phyloP scores from a whole-genome alignment of 192 early-diverging fungal genomes.

The Backusella circina region DNA sequence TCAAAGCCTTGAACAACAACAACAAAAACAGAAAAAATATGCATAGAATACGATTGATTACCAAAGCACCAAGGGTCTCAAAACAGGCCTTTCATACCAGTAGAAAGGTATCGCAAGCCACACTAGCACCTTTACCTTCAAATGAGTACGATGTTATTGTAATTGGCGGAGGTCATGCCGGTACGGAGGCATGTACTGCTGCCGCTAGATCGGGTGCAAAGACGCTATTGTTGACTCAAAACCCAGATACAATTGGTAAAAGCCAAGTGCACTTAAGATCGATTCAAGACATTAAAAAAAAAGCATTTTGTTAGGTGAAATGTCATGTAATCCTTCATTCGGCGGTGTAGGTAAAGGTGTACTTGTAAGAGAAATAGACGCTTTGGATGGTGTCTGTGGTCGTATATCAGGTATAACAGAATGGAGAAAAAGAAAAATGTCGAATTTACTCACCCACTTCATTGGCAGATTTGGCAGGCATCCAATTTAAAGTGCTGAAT shows the following conservation, averaged over 20 bases:
- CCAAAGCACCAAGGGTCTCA: background rate
- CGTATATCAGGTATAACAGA: constrained; percentile 50
- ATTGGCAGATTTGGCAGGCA: constrained; percentile 60
- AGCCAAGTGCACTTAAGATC: background rate
- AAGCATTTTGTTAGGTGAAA: constrained; percentile 51
- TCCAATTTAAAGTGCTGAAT: constrained; percentile 81
- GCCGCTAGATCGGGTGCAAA: constrained; percentile 71
- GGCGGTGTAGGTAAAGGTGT: constrained; percentile 84
- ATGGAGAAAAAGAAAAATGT: background rate
- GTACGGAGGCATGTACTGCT: constrained; percentile 77
- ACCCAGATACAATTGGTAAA: constrained; percentile 66
- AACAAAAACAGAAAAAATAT: background rate
- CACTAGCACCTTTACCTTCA: background rate
- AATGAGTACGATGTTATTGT: constrained; percentile 68
- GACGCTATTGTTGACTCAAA: constrained; percentile 72
- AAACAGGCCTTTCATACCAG: background rate
- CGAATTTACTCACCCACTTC: background rate
- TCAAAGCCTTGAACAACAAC: background rate
- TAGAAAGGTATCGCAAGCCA: background rate
- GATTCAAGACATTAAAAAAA: background rate
- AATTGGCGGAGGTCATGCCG: constrained; percentile 83
- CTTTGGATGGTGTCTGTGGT: constrained; percentile 81
- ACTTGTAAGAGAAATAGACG: constrained; percentile 76
- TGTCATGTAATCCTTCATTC: constrained; percentile 88
- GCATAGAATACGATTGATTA: background rate